These are phyloP conservation scores for Paratinospora sagittata DNA, from an alignment of 164 flowering plant species.

Conservation along the genomic window DNA sequence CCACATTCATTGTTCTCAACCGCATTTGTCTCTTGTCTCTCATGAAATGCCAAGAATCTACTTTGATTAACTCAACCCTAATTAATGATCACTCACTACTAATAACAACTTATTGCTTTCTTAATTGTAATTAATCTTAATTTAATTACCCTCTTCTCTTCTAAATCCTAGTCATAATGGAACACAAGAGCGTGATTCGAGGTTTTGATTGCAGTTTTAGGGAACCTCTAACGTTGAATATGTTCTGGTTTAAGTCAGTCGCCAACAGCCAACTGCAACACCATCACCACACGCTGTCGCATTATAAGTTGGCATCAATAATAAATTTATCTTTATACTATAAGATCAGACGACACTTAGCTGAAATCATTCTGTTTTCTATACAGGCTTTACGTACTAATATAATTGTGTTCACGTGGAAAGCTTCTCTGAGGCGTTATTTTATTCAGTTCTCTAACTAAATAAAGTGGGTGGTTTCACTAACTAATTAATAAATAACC, in stretches of 20 bases:
- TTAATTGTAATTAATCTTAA: no score
- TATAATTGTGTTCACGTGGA: no score
- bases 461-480: no score
- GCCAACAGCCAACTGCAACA: neutral
- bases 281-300: neutral
- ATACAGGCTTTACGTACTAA: no score
- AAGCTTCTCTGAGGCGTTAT: no score
- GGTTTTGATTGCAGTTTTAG: neutral
- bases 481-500: no score
- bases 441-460: no score
- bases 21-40: neutral
- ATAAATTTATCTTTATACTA: no score
- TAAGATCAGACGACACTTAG: no score
- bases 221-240: neutral
- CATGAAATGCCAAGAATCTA: neutral
- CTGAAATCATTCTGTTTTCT: no score
- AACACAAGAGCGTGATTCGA: neutral
- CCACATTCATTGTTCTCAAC: neutral
- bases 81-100: neutral
- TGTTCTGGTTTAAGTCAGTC: neutral
- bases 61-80: neutral
- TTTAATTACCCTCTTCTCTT: neutral
- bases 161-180: neutral
- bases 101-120: neutral
- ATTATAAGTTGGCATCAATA: neutral